These are phyloP conservation scores for Coemansia sp. DNA, from an alignment of 192 early-diverging fungal species.

Conservation along the genomic window DNA sequence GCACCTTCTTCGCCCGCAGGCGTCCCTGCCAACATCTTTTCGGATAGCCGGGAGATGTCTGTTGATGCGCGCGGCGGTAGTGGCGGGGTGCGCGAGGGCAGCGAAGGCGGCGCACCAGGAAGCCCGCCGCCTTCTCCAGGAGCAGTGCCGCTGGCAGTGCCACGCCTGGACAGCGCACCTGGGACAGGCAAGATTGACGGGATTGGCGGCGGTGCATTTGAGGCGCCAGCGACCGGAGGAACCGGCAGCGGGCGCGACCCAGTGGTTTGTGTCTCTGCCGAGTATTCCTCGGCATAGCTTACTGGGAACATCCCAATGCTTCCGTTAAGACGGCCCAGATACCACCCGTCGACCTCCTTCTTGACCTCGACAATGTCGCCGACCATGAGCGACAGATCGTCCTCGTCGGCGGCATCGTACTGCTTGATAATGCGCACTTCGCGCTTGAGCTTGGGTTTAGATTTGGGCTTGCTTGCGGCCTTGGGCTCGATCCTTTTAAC, in stretches of 20 bases:
- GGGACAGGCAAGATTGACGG: not conserved
- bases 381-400: conserved; percentile 63
- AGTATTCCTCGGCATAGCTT: conserved; percentile 51
- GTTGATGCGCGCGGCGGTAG: conserved; percentile 32
- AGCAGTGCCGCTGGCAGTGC: conserved; percentile 6
- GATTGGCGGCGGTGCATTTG: conserved; percentile 18
- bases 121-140: not conserved
- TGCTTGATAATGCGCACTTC: conserved; percentile 29
- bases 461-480: conserved; percentile 8
- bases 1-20: conserved; percentile 16
- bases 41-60: conserved; percentile 8
- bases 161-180: conserved; percentile 13
- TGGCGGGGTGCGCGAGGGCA: conserved; percentile 34
- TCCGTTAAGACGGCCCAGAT: conserved; percentile 67
- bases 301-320: conserved; percentile 67
- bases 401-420: conserved; percentile 64
- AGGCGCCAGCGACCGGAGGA: conserved; percentile 17
- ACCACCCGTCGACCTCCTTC: conserved; percentile 67
- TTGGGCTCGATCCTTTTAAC: conserved; percentile 25
- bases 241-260: conserved; percentile 38
- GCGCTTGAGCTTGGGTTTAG: conserved; percentile 33
- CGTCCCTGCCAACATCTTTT: not conserved
- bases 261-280: conserved; percentile 7
- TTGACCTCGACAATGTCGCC: conserved; percentile 64
- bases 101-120: conserved; percentile 13